Percentiles rank a stretch among this genome's conserved stretches.
Evolutionary conservation across 148 eudicot genomes (phyloP).

Genomic region (Chenopodium berlandieri): DNA sequence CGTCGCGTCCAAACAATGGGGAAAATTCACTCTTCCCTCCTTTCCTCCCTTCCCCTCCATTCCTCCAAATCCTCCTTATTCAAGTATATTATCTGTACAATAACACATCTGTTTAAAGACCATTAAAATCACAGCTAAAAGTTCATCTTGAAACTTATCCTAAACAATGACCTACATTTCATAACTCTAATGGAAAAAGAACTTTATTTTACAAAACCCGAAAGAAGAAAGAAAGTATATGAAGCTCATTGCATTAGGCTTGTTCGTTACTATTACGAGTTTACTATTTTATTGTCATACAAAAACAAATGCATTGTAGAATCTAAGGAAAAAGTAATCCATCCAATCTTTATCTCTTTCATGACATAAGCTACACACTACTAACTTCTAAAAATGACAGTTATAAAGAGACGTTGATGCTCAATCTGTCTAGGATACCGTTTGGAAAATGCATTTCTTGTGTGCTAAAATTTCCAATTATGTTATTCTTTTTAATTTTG

Average conservation of each 20-base stretch:
- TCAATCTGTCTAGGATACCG: conserved; percentile 32
- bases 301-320: not conserved
- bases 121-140: not conserved
- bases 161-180: not conserved
- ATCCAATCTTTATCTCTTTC: not conserved
- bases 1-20: too few relatives aligned
- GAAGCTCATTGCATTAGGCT: not conserved
- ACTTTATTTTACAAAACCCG: not conserved
- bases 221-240: not conserved
- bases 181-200: too few relatives aligned
- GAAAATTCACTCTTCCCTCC: too few relatives aligned
- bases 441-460: conserved; percentile 15
- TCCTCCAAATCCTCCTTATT: too few relatives aligned
- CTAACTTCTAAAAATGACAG: not conserved
- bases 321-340: not conserved
- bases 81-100: not conserved
- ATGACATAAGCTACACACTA: too few relatives aligned
- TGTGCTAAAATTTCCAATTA: conserved; percentile 15
- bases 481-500: not conserved
- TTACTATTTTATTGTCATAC: too few relatives aligned
- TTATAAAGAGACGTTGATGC: conserved; percentile 8
- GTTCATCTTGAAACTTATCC: not conserved
- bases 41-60: too few relatives aligned
- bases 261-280: not conserved
- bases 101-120: not conserved